Conservation (phyloP, 257 asterid species). For the Lycium ferocissimum region DNA sequence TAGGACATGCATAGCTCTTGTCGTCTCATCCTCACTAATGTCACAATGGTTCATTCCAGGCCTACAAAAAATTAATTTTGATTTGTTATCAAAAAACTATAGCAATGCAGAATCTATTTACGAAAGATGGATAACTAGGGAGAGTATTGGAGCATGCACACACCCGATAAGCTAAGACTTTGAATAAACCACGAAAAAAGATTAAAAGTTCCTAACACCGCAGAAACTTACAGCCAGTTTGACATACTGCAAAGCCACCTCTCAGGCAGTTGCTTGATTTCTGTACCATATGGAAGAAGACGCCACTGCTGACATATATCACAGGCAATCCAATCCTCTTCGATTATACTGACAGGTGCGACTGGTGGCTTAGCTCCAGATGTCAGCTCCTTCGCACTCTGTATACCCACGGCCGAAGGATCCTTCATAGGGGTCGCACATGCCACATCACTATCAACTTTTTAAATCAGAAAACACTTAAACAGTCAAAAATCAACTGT, state of each 20-base stretch:
- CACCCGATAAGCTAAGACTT: background rate
- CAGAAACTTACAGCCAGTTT: constrained; percentile 89
- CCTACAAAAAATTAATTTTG: constrained; percentile 54
- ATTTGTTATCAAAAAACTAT: constrained; percentile 8
- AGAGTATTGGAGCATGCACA: background rate
- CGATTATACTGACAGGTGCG: constrained; percentile 34
- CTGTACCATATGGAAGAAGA: constrained; percentile 71
- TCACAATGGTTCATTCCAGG: constrained; percentile 89
- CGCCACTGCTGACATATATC: constrained; percentile 83
- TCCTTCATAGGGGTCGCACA: constrained; percentile 42
- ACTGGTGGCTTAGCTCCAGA: constrained; percentile 45
- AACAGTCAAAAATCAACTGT: background rate
- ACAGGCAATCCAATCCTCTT: constrained; percentile 83
- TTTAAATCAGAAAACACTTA: constrained; percentile 20
- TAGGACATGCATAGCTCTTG: constrained; percentile 62
- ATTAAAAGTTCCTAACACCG: background rate
- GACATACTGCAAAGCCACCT: constrained; percentile 88
- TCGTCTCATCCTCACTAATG: constrained; percentile 74
- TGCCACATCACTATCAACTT: constrained; percentile 43
- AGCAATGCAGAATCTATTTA: constrained; percentile 6
- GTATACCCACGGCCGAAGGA: constrained; percentile 45
- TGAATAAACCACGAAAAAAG: background rate
- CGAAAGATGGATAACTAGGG: background rate
- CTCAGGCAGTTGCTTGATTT: constrained; percentile 64
- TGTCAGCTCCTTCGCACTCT: constrained; percentile 43